Evolutionary conservation across 192 early-diverging fungal species (phyloP).

Genomic region (Rhizophagus clarus): DNA sequence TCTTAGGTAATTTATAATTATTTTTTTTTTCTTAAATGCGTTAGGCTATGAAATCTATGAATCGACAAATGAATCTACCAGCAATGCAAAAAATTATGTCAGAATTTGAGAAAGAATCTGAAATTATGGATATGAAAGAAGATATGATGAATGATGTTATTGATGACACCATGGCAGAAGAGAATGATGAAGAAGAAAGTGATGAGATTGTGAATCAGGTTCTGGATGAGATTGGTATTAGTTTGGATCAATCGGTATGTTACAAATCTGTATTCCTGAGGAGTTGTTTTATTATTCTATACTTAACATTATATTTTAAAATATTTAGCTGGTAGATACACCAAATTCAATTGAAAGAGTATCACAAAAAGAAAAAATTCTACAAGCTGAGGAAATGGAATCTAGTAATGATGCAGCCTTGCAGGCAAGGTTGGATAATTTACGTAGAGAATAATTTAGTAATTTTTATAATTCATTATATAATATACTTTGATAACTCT

Average conservation of each 20-base stretch:
- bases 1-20: slow-evolving; percentile 11
- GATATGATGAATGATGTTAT: slow-evolving; percentile 98
- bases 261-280: not conserved
- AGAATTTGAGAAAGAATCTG: slow-evolving; percentile 94
- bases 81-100: slow-evolving; percentile 94
- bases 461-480: slow-evolving; percentile 5
- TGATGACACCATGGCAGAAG: slow-evolving; percentile 94
- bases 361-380: slow-evolving; percentile 46
- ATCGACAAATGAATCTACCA: slow-evolving; percentile 90
- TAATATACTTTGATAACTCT: not conserved
- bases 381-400: slow-evolving; percentile 56
- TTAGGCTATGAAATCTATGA: slow-evolving; percentile 96
- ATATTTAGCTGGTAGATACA: slow-evolving; percentile 46
- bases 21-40: not conserved
- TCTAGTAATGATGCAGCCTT: slow-evolving; percentile 76
- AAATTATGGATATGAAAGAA: slow-evolving; percentile 99
- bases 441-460: slow-evolving; percentile 76
- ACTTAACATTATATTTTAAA: not conserved
- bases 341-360: slow-evolving; percentile 48
- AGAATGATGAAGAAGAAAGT: slow-evolving; percentile 88
- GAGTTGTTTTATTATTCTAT: not conserved
- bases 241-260: slow-evolving; percentile 70
- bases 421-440: slow-evolving; percentile 86
- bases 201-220: slow-evolving; percentile 93
- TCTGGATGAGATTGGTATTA: slow-evolving; percentile 94